Evolutionary conservation across 2,329 filamentous ascomycete species (phyloP).

Genomic region (Raffaelea arxii): DNA sequence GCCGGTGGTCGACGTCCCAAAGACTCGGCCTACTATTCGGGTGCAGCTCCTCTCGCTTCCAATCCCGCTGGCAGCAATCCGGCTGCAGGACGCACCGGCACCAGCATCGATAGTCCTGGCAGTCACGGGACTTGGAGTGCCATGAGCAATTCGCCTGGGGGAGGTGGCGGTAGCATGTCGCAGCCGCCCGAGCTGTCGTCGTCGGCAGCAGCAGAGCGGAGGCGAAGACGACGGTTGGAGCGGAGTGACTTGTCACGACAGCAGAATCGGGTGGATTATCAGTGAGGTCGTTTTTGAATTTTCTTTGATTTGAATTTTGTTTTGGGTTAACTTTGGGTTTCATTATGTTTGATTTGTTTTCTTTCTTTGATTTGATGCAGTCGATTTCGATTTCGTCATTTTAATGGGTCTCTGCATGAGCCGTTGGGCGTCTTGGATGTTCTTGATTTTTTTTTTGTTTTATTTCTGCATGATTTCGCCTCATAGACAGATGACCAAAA

Average conservation of each 20-base stretch:
- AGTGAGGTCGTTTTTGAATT: background rate
- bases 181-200: conserved; percentile 7
- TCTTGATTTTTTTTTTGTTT: too few relatives aligned
- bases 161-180: conserved; percentile 18
- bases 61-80: conserved; percentile 28
- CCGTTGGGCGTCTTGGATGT: too few relatives aligned
- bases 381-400: too few relatives aligned
- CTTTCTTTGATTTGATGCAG: too few relatives aligned
- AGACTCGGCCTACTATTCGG: conserved; percentile 54
- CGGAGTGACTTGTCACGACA: conserved; percentile 32
- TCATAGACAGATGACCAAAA: too few relatives aligned
- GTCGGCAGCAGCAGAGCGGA: conserved; percentile 37
- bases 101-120: conserved; percentile 33
- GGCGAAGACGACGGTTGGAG: conserved; percentile 46
- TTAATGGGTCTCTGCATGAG: too few relatives aligned
- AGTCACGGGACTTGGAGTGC: conserved; percentile 45
- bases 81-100: conserved; percentile 32
- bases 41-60: background rate
- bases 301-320: background rate
- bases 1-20: conserved; percentile 42
- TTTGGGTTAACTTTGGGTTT: background rate
- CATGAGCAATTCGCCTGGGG: conserved; percentile 36
- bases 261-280: conserved; percentile 18
- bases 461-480: too few relatives aligned
- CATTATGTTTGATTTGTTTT: too few relatives aligned